A percentile compares a stretch with the other conserved stretches of the same genome.
phyloP scores from a whole-genome alignment of 2,329 filamentous ascomycete genomes.

The Verticillium nubilum region DNA sequence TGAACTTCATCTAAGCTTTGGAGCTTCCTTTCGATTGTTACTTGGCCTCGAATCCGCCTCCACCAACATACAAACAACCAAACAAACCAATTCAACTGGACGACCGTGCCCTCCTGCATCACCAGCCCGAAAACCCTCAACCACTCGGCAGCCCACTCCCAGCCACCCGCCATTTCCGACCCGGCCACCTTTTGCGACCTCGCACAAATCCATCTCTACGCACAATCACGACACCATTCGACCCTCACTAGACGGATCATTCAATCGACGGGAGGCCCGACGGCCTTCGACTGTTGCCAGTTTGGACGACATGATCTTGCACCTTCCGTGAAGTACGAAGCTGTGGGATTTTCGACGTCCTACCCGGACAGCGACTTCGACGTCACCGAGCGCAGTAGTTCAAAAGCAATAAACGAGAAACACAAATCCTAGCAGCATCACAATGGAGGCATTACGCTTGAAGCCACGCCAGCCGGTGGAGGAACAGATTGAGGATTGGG shows the following conservation, averaged over 20 bases:
- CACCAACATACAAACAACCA: not conserved
- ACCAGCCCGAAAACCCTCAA: conserved; percentile 4
- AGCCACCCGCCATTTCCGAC: not conserved
- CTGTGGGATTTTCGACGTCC: conserved; percentile 7
- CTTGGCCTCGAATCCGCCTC: not conserved
- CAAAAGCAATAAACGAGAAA: not conserved
- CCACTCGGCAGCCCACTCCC: conserved; percentile 2
- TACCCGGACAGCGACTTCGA: conserved; percentile 2
- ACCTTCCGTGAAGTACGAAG: conserved; percentile 12
- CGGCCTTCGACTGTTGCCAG: conserved; percentile 6
- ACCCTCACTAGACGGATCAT: conserved; percentile 1
- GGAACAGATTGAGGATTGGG: conserved; percentile 69
- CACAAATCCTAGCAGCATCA: conserved; percentile 10
- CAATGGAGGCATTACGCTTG: conserved; percentile 51
- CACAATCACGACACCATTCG: conserved; percentile 1
- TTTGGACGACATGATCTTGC: conserved; percentile 17
- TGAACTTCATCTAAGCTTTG: not conserved
- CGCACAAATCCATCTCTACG: not conserved
- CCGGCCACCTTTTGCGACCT: not conserved
- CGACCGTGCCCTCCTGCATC: conserved; percentile 6
- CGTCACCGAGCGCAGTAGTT: conserved; percentile 1
- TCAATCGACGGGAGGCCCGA: conserved; percentile 11
- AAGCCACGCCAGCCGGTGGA: conserved; percentile 50
- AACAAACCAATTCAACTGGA: conserved; percentile 7
- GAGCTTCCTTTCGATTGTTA: not conserved